Base-by-base conservation (phyloP, 352 stramenopile genomes). In the Phytophthora multivora region DNA sequence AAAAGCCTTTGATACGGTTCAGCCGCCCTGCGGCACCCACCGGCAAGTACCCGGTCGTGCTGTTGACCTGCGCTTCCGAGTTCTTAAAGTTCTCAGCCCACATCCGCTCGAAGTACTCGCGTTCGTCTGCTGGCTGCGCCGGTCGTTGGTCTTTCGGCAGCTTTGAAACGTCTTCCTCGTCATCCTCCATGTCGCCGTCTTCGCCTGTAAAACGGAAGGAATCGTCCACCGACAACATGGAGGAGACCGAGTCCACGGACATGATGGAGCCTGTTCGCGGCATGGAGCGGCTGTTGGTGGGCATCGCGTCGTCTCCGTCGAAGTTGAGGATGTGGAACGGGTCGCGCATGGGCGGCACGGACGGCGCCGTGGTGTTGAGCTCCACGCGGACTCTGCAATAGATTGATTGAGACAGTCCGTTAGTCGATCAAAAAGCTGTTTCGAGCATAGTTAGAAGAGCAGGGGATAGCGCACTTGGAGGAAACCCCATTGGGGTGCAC, bases 81-180 rank as follows among this genome's bases (percentile, higher is more conserved):
- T 86, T 83, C 46, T 94, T 83, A 66, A 94, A 94, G 65, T 94
- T 94, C 53, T 86, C 79, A 13, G 83, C 78, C 85, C 85, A 94
- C 49, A 92, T 75, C 25, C 67, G 63, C 60, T 94, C 85, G 68
- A 90, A 94, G 66, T 92, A 94, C 59, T 91, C 83, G 42, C 85
- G 79, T 61, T 94, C 83, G 60, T 86, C 73, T 6, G 82, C 73
- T 10, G 85, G 85, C 26, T 94, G 85, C 6, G 83, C 62, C 12
- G 85, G 85, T 28, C 85, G 83, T 61, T 89, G 79, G 52, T 92
- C 63, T 54, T 94, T 94, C 4, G 85, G 85, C 19, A 92, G 55
- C 21, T 69, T 76, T 5, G 62, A 50, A 8, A 71, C 57, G 45
- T 68, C 60, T 53, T 81, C 65, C 10, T 79, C 72, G 10, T 80